Percentiles rank a stretch among this genome's conserved stretches.
These are phyloP conservation scores for Zygotorulaspora mrakii DNA, from an alignment of 1,139 yeast species.

Conservation along the genomic window DNA sequence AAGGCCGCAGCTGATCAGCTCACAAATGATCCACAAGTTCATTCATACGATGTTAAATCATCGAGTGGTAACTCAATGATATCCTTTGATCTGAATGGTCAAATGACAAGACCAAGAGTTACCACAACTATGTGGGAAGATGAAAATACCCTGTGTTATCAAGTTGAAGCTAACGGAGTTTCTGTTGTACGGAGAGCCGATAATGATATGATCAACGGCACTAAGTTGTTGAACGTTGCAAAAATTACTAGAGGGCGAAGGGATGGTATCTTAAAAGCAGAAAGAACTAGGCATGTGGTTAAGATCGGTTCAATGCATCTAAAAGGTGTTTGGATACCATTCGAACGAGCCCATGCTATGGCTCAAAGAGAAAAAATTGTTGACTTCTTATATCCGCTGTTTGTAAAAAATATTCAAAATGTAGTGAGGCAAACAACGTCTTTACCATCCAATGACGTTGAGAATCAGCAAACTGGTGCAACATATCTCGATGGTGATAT, in stretches of 20 bases:
- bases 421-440: conserved; percentile 43
- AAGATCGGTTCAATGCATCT: conserved; percentile 96
- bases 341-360: conserved; percentile 86
- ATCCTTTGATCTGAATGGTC: conserved; percentile 11
- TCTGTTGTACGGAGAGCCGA: conserved; percentile 92
- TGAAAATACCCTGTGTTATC: conserved; percentile 89
- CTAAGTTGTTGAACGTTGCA: conserved; percentile 85
- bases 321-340: conserved; percentile 98
- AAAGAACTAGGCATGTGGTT: conserved; percentile 85
- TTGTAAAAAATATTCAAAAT: conserved; percentile 78
- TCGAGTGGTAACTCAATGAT: conserved; percentile 10
- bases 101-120: conserved; percentile 55
- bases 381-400: conserved; percentile 79
- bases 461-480: not conserved
- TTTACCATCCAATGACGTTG: conserved; percentile 1
- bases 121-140: conserved; percentile 98
- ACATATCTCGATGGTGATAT: conserved; percentile 5
- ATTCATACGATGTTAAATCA: conserved; percentile 13
- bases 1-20: conserved; percentile 5
- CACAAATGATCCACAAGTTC: conserved; percentile 11
- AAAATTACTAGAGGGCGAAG: conserved; percentile 95
- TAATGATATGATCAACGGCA: conserved; percentile 90
- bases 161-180: conserved; percentile 89
- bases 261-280: conserved; percentile 88
- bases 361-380: conserved; percentile 88